Evolutionary conservation across 768 basidiomycete genomes (phyloP).

Genomic region (Fomitopsis serialis): DNA sequence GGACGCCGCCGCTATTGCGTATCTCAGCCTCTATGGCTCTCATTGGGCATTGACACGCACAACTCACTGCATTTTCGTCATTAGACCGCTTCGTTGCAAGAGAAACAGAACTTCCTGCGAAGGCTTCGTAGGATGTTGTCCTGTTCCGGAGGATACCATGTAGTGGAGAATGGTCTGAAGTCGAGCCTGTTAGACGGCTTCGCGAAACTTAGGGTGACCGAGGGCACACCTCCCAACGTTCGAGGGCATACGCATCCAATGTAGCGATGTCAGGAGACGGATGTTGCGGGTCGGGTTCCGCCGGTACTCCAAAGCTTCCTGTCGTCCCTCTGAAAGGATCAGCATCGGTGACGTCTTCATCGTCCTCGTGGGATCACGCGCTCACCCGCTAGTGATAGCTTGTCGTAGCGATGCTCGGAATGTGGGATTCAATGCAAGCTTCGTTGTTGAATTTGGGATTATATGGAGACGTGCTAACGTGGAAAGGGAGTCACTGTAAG

Average conservation of each 20-base stretch:
- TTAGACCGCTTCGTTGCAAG: constrained; percentile 79
- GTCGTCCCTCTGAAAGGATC: constrained; percentile 53
- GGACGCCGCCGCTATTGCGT: constrained; percentile 41
- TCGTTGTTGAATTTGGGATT: constrained; percentile 51
- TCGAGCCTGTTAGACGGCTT: neutral
- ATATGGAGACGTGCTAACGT: constrained; percentile 69
- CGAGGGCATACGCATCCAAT: constrained; percentile 78
- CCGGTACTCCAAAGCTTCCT: constrained; percentile 81
- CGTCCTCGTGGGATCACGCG: constrained; percentile 9
- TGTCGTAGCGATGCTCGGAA: constrained; percentile 79
- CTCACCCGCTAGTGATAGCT: constrained; percentile 85
- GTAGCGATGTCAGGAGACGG: constrained; percentile 47
- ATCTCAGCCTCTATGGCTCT: constrained; percentile 6
- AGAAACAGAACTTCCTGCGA: constrained; percentile 82
- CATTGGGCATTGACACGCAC: constrained; percentile 1
- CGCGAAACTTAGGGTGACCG: neutral
- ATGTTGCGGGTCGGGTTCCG: constrained; percentile 58
- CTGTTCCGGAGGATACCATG: constrained; percentile 92
- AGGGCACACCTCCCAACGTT: constrained; percentile 82
- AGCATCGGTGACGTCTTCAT: neutral
- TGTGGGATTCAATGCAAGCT: constrained; percentile 62
- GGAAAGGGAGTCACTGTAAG: constrained; percentile 63
- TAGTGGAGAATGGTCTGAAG: constrained; percentile 90
- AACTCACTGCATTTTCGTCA: constrained; percentile 65
- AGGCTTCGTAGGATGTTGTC: constrained; percentile 68